These are phyloP conservation scores for Boletellus sp. DNA, from an alignment of 1,284 basidiomycete genomes.

Conservation along the genomic window DNA sequence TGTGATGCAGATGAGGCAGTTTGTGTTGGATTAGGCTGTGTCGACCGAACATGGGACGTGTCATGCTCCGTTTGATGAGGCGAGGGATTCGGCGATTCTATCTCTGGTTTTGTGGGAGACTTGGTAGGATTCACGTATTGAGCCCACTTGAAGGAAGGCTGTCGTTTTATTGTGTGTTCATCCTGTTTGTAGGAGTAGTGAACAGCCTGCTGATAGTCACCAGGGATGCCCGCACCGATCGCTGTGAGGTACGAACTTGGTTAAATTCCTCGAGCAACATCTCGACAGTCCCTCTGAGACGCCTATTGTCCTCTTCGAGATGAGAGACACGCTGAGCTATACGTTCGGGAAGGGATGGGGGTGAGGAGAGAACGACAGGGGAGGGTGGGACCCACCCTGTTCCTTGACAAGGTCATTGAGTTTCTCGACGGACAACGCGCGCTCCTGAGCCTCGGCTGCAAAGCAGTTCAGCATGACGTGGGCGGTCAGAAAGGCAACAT, in stretches of 20 bases:
- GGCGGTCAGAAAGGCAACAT: constrained; percentile 27
- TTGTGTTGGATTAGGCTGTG: constrained; percentile 28
- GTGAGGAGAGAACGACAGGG: constrained; percentile 3
- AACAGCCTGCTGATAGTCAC: constrained; percentile 8
- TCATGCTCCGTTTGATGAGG: constrained; percentile 74
- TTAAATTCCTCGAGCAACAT: constrained; percentile 65
- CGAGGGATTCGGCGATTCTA: constrained; percentile 74
- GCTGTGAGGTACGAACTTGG: constrained; percentile 20
- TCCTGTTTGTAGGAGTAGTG: constrained; percentile 37
- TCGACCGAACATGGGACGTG: constrained; percentile 37
- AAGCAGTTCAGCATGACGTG: constrained; percentile 11
- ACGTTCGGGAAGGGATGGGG: constrained; percentile 1
- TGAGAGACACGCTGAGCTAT: constrained; percentile 64
- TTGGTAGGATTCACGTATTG: constrained; percentile 65
- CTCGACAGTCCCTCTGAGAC: constrained; percentile 58
- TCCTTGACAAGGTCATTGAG: constrained; percentile 69
- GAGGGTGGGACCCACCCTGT: constrained; percentile 60
- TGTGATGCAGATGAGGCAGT: constrained; percentile 22
- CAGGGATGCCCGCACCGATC: constrained; percentile 16
- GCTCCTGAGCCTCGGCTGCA: constrained; percentile 66
- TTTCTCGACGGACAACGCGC: constrained; percentile 58
- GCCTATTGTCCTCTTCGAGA: constrained; percentile 76
- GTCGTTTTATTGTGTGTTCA: constrained; percentile 55
- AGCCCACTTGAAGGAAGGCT: constrained; percentile 82
- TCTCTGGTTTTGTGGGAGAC: constrained; percentile 71